Evolutionary conservation across 1,139 yeast species (phyloP).

Genomic region (Debaryomyces sp.): DNA sequence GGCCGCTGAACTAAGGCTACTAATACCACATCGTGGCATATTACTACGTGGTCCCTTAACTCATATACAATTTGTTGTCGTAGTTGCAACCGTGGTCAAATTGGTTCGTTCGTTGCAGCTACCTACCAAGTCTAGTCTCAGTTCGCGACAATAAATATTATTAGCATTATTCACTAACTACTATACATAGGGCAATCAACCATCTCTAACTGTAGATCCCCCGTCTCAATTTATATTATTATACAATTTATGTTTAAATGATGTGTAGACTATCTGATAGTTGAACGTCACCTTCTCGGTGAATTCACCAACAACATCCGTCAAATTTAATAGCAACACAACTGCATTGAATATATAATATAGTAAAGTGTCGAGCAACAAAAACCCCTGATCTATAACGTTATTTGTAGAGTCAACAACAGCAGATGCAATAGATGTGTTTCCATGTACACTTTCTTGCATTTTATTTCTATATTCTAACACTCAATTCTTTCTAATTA

Average conservation of each 20-base stretch:
- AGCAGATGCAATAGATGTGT: not conserved
- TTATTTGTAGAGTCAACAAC: not conserved
- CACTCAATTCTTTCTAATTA: not conserved
- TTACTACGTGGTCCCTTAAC: not conserved
- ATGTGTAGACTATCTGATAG: slow-evolving; percentile 26
- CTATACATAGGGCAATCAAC: not conserved
- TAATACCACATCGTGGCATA: not conserved
- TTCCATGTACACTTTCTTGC: not conserved
- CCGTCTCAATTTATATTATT: slow-evolving; percentile 29
- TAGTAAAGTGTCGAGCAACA: slow-evolving; percentile 27
- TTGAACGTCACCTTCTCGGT: slow-evolving; percentile 24
- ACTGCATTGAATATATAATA: slow-evolving; percentile 32
- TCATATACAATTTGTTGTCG: not conserved
- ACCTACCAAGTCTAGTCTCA: not conserved
- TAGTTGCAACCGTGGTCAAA: not conserved
- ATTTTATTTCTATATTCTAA: not conserved
- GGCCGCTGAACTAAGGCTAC: not conserved
- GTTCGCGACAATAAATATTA: not conserved
- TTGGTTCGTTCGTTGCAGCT: not conserved
- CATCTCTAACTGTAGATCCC: not conserved
- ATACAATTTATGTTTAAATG: slow-evolving; percentile 33
- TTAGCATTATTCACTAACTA: not conserved
- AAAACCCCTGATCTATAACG: slow-evolving; percentile 17
- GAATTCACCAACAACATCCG: slow-evolving; percentile 26
- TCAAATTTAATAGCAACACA: slow-evolving; percentile 27